Evolutionary conservation across 495 filamentous ascomycete species (phyloP).

Genomic region (Trypethelium eluteriae): DNA sequence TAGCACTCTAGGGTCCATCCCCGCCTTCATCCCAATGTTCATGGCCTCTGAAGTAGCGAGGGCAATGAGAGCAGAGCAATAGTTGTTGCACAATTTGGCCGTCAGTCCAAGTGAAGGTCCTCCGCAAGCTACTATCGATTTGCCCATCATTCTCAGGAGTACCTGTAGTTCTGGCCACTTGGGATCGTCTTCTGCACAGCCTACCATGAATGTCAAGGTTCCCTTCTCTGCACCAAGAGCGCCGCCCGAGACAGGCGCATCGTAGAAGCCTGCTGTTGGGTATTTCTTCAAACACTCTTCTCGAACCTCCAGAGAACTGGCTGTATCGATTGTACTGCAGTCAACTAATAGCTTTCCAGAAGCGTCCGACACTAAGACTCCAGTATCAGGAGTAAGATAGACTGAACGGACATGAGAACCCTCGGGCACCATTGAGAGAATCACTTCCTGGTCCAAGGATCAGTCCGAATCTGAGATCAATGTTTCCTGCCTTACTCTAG

Average conservation of each 20-base stretch:
- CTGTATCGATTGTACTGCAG: conserved; percentile 43
- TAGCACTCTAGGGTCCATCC: conserved; percentile 43
- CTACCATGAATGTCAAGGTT: conserved; percentile 46
- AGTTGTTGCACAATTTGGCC: conserved; percentile 51
- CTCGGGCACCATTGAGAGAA: conserved; percentile 38
- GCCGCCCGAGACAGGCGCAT: conserved; percentile 42
- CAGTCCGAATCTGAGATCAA: neutral
- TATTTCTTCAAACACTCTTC: conserved; percentile 29
- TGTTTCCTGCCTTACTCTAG: conserved; percentile 9
- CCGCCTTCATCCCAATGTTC: conserved; percentile 48
- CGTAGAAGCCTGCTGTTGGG: conserved; percentile 36
- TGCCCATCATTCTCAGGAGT: conserved; percentile 43
- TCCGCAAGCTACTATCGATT: conserved; percentile 45
- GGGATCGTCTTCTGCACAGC: conserved; percentile 33
- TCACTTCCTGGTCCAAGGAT: conserved; percentile 26
- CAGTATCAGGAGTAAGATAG: conserved; percentile 34
- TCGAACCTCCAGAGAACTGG: conserved; percentile 36
- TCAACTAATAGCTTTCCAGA: conserved; percentile 37
- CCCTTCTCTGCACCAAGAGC: conserved; percentile 42
- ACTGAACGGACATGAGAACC: conserved; percentile 35
- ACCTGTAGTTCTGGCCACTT: conserved; percentile 30
- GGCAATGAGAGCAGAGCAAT: conserved; percentile 46
- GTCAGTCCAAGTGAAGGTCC: conserved; percentile 44
- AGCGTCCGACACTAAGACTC: conserved; percentile 33
- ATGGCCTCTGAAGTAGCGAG: conserved; percentile 48